These are phyloP conservation scores for Ascochyta rabiei DNA, from an alignment of 2,329 filamentous ascomycete species.

Conservation along the genomic window DNA sequence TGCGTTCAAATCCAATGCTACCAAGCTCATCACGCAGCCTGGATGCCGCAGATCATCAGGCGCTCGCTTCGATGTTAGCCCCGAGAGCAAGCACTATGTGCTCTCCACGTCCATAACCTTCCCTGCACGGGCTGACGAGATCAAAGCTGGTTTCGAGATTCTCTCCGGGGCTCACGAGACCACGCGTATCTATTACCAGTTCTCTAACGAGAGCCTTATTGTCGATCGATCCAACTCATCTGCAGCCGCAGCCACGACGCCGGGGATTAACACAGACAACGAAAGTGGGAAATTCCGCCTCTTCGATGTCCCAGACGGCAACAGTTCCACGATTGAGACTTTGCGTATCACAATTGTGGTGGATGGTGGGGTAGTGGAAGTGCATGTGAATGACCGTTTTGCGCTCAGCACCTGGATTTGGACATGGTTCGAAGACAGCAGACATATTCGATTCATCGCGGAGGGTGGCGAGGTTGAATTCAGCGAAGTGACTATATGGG, in stretches of 20 bases:
- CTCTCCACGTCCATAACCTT: conserved; percentile 49
- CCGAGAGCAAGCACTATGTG: conserved; percentile 49
- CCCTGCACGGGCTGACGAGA: conserved; percentile 41
- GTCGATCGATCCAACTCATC: conserved; percentile 52
- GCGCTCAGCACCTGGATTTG: conserved; percentile 53
- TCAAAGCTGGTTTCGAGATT: conserved; percentile 52
- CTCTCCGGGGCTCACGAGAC: conserved; percentile 50
- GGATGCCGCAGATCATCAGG: conserved; percentile 18
- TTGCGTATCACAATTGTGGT: conserved; percentile 52
- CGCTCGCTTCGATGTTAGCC: conserved; percentile 21
- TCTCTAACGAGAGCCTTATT: conserved; percentile 53
- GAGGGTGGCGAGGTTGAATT: conserved; percentile 25
- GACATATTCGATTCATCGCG: conserved; percentile 25
- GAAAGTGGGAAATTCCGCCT: conserved; percentile 50
- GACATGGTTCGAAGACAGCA: conserved; percentile 39
- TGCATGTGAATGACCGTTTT: conserved; percentile 53
- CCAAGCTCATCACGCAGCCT: conserved; percentile 19
- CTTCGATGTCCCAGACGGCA: conserved; percentile 47
- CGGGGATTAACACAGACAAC: conserved; percentile 47
- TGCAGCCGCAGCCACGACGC: conserved; percentile 49
- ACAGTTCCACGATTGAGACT: conserved; percentile 42
- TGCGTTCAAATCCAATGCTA: conserved; percentile 39
- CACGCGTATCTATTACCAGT: conserved; percentile 54
- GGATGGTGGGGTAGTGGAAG: conserved; percentile 44
- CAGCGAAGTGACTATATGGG: conserved; percentile 32